phyloP scores from a whole-genome alignment of 306 rosid species.

The Canavalia ensiformis region DNA sequence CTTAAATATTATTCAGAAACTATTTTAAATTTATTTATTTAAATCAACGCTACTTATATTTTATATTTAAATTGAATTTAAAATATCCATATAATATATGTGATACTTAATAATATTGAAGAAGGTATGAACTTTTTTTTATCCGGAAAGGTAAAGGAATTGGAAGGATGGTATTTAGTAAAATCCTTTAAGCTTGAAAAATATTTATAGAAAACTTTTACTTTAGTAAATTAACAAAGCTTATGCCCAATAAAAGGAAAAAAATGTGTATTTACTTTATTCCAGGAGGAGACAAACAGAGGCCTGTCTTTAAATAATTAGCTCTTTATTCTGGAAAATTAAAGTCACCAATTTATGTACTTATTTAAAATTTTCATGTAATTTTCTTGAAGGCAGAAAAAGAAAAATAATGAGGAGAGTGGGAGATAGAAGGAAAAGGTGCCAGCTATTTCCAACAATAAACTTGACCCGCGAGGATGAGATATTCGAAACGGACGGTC shows the following conservation, averaged over 20 bases:
- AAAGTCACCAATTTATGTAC: background rate
- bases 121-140: background rate
- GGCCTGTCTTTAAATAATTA: background rate
- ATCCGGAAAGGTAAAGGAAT: background rate
- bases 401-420: background rate
- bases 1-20: background rate
- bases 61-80: background rate
- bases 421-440: background rate
- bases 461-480: constrained; percentile 56
- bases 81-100: background rate
- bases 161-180: background rate
- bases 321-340: background rate
- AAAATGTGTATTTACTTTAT: no score
- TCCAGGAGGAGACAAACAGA: no score
- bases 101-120: background rate
- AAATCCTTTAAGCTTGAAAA: no score
- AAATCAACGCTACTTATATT: background rate
- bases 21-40: background rate
- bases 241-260: no score
- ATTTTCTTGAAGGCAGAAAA: no score
- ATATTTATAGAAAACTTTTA: no score
- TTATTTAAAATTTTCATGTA: background rate
- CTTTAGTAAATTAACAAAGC: no score
- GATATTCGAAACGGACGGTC: constrained; percentile 55
- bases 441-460: constrained; percentile 76